These are phyloP conservation scores for Cutaneotrichosporon cyanovorans DNA, from an alignment of 1,284 basidiomycete genomes.

Conservation along the genomic window DNA sequence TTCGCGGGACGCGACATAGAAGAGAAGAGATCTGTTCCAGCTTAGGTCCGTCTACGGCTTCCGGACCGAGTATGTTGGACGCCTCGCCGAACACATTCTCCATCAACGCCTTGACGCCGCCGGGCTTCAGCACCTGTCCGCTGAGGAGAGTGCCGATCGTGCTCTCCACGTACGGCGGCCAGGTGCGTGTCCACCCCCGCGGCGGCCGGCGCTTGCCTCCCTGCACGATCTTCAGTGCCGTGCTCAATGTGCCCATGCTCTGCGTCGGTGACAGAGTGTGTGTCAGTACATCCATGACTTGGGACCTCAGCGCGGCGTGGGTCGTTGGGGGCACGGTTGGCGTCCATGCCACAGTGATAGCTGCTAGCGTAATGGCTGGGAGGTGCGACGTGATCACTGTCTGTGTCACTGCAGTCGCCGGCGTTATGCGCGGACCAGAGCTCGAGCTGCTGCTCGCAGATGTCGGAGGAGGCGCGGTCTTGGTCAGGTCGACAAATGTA, in stretches of 20 bases:
- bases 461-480: slow-evolving; percentile 14
- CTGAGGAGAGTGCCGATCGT: slow-evolving; percentile 26
- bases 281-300: slow-evolving; percentile 14
- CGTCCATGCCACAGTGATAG: slow-evolving; percentile 29
- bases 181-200: slow-evolving; percentile 25
- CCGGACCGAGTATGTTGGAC: slow-evolving; percentile 13
- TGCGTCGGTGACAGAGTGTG: slow-evolving; percentile 23
- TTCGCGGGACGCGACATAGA: slow-evolving; percentile 25
- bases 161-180: slow-evolving; percentile 30
- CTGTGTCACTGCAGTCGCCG: slow-evolving; percentile 26
- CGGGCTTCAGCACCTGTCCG: slow-evolving; percentile 25
- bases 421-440: neutral
- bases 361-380: slow-evolving; percentile 23
- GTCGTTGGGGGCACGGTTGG: slow-evolving; percentile 19
- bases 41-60: slow-evolving; percentile 29
- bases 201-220: slow-evolving; percentile 6
- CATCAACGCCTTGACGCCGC: slow-evolving; percentile 35
- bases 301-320: slow-evolving; percentile 14
- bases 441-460: slow-evolving; percentile 8
- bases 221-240: slow-evolving; percentile 20
- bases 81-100: slow-evolving; percentile 36
- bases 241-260: slow-evolving; percentile 24
- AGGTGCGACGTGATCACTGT: slow-evolving; percentile 23
- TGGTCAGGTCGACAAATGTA: slow-evolving; percentile 20
- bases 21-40: slow-evolving; percentile 35